These are phyloP conservation scores for Paraurostyla sp. DNA, from an alignment of 73 alveolate species.

Conservation along the genomic window DNA sequence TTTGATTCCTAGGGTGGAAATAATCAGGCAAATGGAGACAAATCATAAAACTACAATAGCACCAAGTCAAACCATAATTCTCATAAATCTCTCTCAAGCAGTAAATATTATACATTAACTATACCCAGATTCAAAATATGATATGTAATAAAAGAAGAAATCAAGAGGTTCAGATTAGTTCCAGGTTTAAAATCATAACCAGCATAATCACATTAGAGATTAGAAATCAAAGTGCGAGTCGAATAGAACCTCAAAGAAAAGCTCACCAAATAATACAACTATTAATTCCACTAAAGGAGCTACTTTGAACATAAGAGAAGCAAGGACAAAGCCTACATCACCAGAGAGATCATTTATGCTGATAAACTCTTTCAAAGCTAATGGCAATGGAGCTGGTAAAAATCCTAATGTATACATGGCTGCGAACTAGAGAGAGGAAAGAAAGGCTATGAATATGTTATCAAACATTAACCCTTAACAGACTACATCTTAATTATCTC, in stretches of 20 bases:
- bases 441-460: conserved; percentile 42
- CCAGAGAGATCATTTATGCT: conserved; percentile 20
- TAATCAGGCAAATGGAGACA: background rate
- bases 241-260: conserved; percentile 25
- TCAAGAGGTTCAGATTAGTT: conserved; percentile 52
- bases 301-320: conserved; percentile 47
- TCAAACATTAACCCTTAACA: conserved; percentile 24
- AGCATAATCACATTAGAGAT: background rate
- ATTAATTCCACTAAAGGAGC: background rate
- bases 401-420: background rate
- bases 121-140: conserved; percentile 25
- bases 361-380: background rate
- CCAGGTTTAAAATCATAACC: background rate
- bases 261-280: conserved; percentile 19
- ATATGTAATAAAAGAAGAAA: conserved; percentile 21
- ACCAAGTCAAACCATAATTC: conserved; percentile 48
- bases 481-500: background rate
- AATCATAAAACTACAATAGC: background rate
- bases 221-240: conserved; percentile 10
- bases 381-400: background rate
- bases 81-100: conserved; percentile 47
- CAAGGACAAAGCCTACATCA: conserved; percentile 49
- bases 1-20: background rate
- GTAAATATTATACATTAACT: background rate
- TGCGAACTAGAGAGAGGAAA: conserved; percentile 54